phyloP scores from a whole-genome alignment of 345 rosid genomes.

The Ceriops tagal region DNA sequence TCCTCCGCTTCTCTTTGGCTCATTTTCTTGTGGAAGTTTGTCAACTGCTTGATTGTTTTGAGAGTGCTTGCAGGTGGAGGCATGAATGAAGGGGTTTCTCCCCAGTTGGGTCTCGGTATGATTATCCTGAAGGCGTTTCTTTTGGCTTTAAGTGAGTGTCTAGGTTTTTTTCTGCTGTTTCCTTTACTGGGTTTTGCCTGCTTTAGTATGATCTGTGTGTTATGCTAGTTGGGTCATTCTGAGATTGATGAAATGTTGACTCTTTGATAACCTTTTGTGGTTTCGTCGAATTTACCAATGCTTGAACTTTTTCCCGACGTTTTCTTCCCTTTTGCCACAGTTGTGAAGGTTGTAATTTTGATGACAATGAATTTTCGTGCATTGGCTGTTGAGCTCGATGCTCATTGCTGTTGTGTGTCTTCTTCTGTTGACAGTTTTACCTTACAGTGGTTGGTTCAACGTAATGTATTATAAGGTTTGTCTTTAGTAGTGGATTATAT shows the following conservation, averaged over 20 bases:
- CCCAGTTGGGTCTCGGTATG: constrained; percentile 23
- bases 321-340: neutral
- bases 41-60: neutral
- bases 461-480: neutral
- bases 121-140: constrained; percentile 26
- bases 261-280: constrained; percentile 8
- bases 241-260: constrained; percentile 7
- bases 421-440: neutral
- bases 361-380: neutral
- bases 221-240: constrained; percentile 24
- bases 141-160: constrained; percentile 38
- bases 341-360: constrained; percentile 5
- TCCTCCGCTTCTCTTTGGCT: neutral
- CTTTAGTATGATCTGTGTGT: constrained; percentile 33
- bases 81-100: constrained; percentile 40
- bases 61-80: constrained; percentile 11
- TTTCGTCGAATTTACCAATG: constrained; percentile 14
- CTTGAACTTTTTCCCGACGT: neutral
- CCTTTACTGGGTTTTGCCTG: constrained; percentile 24
- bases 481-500: neutral
- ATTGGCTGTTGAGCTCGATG: constrained; percentile 10
- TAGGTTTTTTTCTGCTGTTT: constrained; percentile 11
- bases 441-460: neutral
- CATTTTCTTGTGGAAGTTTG: neutral
- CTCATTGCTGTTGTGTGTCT: neutral